These are phyloP conservation scores for Vaccinium macrocarpon DNA, from an alignment of 148 eudicot species.

Conservation along the genomic window DNA sequence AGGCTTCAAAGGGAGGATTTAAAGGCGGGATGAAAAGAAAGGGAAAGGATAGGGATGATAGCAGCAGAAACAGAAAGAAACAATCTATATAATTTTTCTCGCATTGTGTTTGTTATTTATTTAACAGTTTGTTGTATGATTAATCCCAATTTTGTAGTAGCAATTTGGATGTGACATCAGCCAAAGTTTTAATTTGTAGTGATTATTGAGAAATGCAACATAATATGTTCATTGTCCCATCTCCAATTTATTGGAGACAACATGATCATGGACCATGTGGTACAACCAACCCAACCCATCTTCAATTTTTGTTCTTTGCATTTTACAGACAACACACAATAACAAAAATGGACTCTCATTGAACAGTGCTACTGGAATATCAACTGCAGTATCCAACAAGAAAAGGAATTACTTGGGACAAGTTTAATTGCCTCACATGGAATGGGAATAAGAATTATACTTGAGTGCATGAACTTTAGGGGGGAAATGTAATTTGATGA, in stretches of 20 bases:
- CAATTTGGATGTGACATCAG: background rate
- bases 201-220: background rate
- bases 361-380: too few species aligned
- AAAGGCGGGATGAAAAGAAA: constrained; percentile 42
- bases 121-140: background rate
- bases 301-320: too few species aligned
- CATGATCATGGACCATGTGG: too few species aligned
- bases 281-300: too few species aligned
- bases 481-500: background rate
- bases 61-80: constrained; percentile 28
- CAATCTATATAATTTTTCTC: background rate
- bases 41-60: constrained; percentile 27
- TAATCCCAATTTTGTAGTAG: constrained; percentile 4
- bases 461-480: background rate
- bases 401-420: too few species aligned
- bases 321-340: too few species aligned
- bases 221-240: too few species aligned
- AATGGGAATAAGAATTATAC: too few species aligned
- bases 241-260: too few species aligned
- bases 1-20: constrained; percentile 31
- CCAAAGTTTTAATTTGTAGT: background rate
- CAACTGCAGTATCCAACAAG: too few species aligned
- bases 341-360: too few species aligned
- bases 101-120: background rate
- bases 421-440: too few species aligned